Evolutionary conservation across 148 eudicot genomes (phyloP), one percentile per base, ranked within the genome.

Genomic region (Talinum fruticosum): DNA sequence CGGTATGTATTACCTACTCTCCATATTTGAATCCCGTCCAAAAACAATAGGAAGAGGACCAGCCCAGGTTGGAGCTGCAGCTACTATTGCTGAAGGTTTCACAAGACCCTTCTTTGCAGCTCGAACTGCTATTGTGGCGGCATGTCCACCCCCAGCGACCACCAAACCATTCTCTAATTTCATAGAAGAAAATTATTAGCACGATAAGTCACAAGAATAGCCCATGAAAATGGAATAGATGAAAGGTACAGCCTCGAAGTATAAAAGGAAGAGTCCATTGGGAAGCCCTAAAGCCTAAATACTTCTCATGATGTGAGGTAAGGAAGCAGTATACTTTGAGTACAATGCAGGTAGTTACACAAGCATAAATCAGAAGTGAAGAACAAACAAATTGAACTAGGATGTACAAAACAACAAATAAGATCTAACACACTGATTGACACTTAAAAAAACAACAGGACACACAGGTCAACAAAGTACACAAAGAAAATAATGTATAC

Each of bases 51-150:
- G 97, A 76, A 95, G 93, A 67, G 98, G 98, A 67, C 98, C 98
- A 61, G 98, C 92, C 98, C 98, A 95, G 70, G 98, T 95, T 32
- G 98, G 98, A 71, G 98, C 98, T 73, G 92, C 89, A 79, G 98
- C 93, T 83, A 92, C 91, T 78, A 94, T 89, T 57, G 89, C 96
- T n/a, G 86, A 78, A 73, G 96, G 96, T 87, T 86, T 93, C 80
- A 92, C 85, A 65, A 91, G 83, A 81, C 97, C 96, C 84, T 95
- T 95, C 78, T 85, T 91, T 37, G 94, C 89, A 61, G 98, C 98
- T 61, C 90, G 88, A 78, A 92, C 79, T 36, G 92, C 80, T 53
- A 95, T 76, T 26, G 97, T 91, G 57, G 98, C 98, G 77, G 96
- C 98, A 85, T 95, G 98, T 61, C 98, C 98, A 84, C 98, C 98